Evolutionary conservation across 352 stramenopile species (phyloP).

Genomic region (Phytopythium delawarense): DNA sequence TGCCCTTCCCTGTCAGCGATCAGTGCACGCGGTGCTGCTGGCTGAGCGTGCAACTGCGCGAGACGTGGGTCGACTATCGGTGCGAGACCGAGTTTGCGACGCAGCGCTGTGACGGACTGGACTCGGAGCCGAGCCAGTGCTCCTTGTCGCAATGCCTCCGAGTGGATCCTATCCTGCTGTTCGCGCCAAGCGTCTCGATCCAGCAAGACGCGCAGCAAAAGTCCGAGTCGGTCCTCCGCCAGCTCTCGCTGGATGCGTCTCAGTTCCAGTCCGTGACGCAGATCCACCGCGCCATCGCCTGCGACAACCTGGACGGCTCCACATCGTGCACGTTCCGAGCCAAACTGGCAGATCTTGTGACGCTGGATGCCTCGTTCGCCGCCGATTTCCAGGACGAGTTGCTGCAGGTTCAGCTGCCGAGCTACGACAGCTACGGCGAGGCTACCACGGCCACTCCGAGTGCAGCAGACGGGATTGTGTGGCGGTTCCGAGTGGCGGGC

Average conservation of each 20-base stretch:
- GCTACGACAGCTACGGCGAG: constrained; percentile 1
- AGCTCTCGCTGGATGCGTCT: constrained; percentile 20
- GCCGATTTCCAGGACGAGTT: constrained; percentile 4
- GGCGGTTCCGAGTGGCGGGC: constrained; percentile 1
- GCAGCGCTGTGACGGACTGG: constrained; percentile 27
- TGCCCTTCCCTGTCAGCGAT: constrained; percentile 21
- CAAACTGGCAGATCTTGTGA: constrained; percentile 25
- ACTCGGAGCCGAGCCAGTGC: constrained; percentile 21
- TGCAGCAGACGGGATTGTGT: neutral
- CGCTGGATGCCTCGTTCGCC: neutral
- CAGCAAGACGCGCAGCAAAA: constrained; percentile 16
- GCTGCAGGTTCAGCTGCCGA: neutral
- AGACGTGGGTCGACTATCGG: constrained; percentile 65
- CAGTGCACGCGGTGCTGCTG: constrained; percentile 47
- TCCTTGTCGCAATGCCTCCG: constrained; percentile 52
- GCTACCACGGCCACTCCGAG: neutral
- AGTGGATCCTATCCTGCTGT: constrained; percentile 45
- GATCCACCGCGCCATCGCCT: constrained; percentile 57
- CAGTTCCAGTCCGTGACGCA: constrained; percentile 51
- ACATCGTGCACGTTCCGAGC: constrained; percentile 30
- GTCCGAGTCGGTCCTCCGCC: constrained; percentile 32
- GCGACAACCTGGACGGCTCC: constrained; percentile 30
- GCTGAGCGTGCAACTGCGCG: constrained; percentile 38
- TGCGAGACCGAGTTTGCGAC: constrained; percentile 48
- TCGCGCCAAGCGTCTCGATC: constrained; percentile 27